Conservation (phyloP, 208 protist species). For the Acanthamoeba sp. region DNA sequence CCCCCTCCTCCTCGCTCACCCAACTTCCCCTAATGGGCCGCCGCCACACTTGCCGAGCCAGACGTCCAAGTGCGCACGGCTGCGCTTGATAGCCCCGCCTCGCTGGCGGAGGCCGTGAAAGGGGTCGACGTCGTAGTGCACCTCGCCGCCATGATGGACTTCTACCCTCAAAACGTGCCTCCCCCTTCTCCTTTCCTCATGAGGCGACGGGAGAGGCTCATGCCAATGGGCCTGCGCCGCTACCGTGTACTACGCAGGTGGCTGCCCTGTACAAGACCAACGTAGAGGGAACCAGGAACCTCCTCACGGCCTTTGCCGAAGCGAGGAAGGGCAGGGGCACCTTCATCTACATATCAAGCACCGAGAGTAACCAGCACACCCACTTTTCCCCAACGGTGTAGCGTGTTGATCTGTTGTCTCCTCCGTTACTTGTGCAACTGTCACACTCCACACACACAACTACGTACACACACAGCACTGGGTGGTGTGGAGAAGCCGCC, state of each 20-base stretch:
- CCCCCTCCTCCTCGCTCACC: background rate
- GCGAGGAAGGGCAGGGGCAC: background rate
- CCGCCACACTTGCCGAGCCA: background rate
- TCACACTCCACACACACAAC: too few species aligned
- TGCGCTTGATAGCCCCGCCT: background rate
- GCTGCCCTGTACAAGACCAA: constrained; percentile 3
- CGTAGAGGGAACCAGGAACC: constrained; percentile 58
- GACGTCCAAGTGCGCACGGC: background rate
- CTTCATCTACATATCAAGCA: constrained; percentile 66
- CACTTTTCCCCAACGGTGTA: background rate
- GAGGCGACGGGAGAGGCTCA: too few species aligned
- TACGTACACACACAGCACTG: constrained; percentile 22
- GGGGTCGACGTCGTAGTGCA: constrained; percentile 54
- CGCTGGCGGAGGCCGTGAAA: background rate
- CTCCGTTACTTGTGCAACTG: too few species aligned
- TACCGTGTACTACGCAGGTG: background rate
- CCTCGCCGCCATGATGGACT: constrained; percentile 70
- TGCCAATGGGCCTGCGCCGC: too few species aligned
- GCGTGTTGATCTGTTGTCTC: too few species aligned
- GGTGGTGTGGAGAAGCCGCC: constrained; percentile 37
- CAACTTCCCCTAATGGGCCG: background rate
- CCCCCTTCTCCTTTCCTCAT: too few species aligned
- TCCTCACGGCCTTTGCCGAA: background rate
- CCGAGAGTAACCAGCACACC: background rate
- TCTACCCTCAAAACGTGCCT: constrained; percentile 10